Conservation (phyloP, 257 asterid genomes). For the Primulina huaijiensis region DNA sequence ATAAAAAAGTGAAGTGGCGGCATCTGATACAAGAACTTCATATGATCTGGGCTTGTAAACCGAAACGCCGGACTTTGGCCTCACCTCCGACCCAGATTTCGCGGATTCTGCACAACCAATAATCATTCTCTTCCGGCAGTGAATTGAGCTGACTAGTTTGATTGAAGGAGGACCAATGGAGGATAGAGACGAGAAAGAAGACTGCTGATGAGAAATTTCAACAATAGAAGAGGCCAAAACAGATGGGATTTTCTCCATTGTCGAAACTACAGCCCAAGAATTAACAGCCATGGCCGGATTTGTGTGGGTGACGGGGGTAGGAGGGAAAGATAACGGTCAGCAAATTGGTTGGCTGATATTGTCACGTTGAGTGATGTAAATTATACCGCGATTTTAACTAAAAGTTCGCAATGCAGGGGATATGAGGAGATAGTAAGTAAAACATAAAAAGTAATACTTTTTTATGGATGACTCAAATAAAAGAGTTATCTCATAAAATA, state of each 20-base stretch:
- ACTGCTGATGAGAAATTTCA: slow-evolving; percentile 27
- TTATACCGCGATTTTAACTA: no score
- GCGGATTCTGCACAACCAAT: slow-evolving; percentile 37
- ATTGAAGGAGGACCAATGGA: slow-evolving; percentile 17
- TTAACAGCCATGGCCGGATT: slow-evolving; percentile 45
- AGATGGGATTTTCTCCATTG: slow-evolving; percentile 25
- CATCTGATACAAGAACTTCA: slow-evolving; percentile 78
- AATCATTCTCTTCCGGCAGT: slow-evolving; percentile 37
- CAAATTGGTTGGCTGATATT: slow-evolving; percentile 12
- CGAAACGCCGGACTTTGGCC: slow-evolving; percentile 74
- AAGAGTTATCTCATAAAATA: no score
- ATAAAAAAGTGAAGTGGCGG: slow-evolving; percentile 63
- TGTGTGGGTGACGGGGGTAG: slow-evolving; percentile 20
- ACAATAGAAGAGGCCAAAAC: slow-evolving; percentile 14
- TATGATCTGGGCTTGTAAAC: slow-evolving; percentile 91
- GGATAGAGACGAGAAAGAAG: slow-evolving; percentile 25
- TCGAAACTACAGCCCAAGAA: slow-evolving; percentile 38
- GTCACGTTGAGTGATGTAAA: no score
- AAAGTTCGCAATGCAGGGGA: no score
- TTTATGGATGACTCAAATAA: no score
- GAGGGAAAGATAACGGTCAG: slow-evolving; percentile 35
- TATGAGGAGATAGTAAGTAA: no score
- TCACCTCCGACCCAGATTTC: slow-evolving; percentile 40
- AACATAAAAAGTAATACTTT: no score
- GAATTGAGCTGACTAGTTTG: slow-evolving; percentile 22